These are phyloP conservation scores for Ceratocystiopsis sp. DNA, from an alignment of 2,329 filamentous ascomycete genomes.

Conservation along the genomic window DNA sequence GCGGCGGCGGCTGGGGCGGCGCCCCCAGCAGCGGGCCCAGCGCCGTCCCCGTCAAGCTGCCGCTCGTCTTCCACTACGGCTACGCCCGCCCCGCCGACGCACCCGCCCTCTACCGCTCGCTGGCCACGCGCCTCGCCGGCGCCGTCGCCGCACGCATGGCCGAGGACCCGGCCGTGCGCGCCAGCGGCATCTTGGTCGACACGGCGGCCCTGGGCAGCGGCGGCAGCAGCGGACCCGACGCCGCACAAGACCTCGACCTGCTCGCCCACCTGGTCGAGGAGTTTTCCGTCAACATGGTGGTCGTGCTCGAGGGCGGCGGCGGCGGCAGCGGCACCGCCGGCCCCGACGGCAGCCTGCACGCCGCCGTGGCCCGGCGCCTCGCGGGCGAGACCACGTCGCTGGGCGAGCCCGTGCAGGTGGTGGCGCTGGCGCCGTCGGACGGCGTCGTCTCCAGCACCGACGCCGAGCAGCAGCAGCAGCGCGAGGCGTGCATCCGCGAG, in stretches of 20 bases:
- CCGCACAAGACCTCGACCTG: conserved; percentile 45
- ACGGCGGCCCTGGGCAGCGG: conserved; percentile 45
- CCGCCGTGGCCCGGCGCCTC: conserved; percentile 57
- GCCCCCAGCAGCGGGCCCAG: conserved; percentile 85
- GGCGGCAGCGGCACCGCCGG: conserved; percentile 22
- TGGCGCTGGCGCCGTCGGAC: conserved; percentile 69
- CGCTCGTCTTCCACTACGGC: conserved; percentile 80
- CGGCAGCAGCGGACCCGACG: conserved; percentile 10
- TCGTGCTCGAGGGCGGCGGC: conserved; percentile 54
- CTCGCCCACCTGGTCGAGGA: conserved; percentile 57
- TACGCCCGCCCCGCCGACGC: conserved; percentile 57
- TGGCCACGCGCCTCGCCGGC: conserved; percentile 62
- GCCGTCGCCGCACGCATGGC: conserved; percentile 61
- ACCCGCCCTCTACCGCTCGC: conserved; percentile 50
- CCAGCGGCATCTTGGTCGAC: conserved; percentile 72
- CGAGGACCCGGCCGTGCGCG: conserved; percentile 54
- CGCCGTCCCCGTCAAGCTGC: conserved; percentile 76
- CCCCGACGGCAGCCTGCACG: conserved; percentile 43
- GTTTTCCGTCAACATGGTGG: conserved; percentile 57
- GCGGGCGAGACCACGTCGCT: conserved; percentile 33
- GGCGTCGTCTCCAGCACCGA: conserved; percentile 67
- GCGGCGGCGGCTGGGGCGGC: conserved; percentile 65
- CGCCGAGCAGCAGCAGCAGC: conserved; percentile 52
- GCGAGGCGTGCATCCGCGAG: conserved; percentile 65
- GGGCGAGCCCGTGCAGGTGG: conserved; percentile 54